Conservation (phyloP, 768 basidiomycete species). For the Lactarius trivialis region DNA sequence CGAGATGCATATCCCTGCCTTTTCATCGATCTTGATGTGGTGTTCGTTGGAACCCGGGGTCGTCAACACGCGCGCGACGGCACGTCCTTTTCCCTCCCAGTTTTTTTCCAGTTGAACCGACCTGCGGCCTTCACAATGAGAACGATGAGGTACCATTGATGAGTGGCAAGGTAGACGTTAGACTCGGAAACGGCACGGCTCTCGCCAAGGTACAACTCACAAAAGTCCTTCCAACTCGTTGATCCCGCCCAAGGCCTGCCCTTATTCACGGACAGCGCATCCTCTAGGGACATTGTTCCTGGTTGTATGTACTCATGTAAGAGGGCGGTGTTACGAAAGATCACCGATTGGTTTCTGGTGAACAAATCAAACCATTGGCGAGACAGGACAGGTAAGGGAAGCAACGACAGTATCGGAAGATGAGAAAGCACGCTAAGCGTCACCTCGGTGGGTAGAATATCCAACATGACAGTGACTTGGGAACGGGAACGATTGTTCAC, state of each 20-base stretch:
- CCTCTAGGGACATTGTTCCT: constrained; percentile 26
- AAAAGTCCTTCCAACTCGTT: no score
- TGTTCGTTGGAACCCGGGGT: no score
- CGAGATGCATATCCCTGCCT: no score
- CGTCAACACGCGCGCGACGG: no score
- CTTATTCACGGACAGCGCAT: constrained; percentile 30
- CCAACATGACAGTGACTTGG: constrained; percentile 29
- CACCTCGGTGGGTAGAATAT: constrained; percentile 59
- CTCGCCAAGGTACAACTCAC: no score
- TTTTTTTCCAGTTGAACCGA: no score
- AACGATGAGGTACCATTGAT: no score
- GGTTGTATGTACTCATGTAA: constrained; percentile 43
- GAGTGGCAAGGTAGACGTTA: no score
- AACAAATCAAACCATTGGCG: constrained; percentile 46
- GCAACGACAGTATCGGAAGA: constrained; percentile 43
- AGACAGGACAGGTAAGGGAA: constrained; percentile 34
- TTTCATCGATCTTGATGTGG: no score
- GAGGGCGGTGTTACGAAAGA: constrained; percentile 55
- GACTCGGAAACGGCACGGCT: no score
- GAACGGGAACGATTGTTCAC: background rate
- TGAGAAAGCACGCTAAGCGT: constrained; percentile 43
- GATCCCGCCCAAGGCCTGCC: constrained; percentile 33
- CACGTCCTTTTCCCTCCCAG: no score
- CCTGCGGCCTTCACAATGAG: no score
- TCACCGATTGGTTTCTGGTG: constrained; percentile 37